Base-by-base conservation (phyloP, 495 filamentous ascomycete species). In the Choiromyces venosus region DNA sequence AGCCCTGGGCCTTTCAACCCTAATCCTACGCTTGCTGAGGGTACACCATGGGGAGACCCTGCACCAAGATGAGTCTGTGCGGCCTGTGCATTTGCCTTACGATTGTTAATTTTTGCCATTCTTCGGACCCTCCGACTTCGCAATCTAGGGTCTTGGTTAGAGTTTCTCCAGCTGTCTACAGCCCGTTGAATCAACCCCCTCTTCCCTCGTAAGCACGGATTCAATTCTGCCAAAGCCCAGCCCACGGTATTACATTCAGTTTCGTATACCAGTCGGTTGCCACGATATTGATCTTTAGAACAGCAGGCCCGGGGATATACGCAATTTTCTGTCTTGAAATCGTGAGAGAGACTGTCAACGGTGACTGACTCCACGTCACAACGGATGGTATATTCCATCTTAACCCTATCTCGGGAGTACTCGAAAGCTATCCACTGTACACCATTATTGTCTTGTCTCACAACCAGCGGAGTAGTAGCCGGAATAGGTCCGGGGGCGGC, bases 401-500 rank as follows among this genome's bases (percentile, higher is more conserved):
- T 99, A 76, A 99, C 93, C 38, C 95, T 87, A 82, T 99, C 95
- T 37, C 95, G 89, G 21, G 96, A 98, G 82, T 99, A 99, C 80
- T 99, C 95, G 72, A 99, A 99, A 4, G 93, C 93, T 76, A 99
- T 99, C 95, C 95, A 98, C 81, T 99, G 95, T 16, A 98, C 95
- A 21, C 95, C 95, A 76, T 97, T 97, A 79, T 92, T 91, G 79
- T 98, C 95, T 82, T 98, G 94, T 73, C 94, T 86, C 46, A 98
- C 95, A 9, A 99, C 94, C 6, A 97, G 85, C 0, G 95, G 95
- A 0, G 95, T 98, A 18, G 95, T 99, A 1, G 95, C 95, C n/a
- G 95, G 95, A 81, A 99, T 99, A 0, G 95, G 95, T 16, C 95
- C 95, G n/a, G 95, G 95, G 35, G 95, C 95, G 21, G 95, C 93